phyloP scores from a whole-genome alignment of 192 early-diverging fungal species.

The Coemansia sp. region DNA sequence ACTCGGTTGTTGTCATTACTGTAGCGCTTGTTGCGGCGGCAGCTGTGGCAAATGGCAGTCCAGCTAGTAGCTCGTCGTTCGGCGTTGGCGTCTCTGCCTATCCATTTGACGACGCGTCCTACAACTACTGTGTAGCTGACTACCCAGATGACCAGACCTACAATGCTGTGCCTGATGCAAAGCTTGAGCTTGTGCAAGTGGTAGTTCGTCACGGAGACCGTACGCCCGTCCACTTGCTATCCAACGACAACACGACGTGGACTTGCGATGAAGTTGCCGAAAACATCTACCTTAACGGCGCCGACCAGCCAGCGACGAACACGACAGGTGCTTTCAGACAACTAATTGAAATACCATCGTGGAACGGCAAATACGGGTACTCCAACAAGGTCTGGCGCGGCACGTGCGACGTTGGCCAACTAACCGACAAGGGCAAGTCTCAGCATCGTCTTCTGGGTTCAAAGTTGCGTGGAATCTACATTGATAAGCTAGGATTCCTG shows the following conservation, averaged over 20 bases:
- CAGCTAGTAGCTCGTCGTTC: constrained; percentile 11
- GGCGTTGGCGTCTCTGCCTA: constrained; percentile 7
- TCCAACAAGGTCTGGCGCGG: constrained; percentile 40
- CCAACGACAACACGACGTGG: constrained; percentile 45
- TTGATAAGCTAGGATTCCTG: constrained; percentile 53
- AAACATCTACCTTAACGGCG: constrained; percentile 35
- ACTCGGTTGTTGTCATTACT: constrained; percentile 2
- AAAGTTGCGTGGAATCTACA: constrained; percentile 51
- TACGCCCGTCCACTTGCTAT: constrained; percentile 34
- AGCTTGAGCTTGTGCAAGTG: constrained; percentile 57
- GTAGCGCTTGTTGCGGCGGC: constrained; percentile 14
- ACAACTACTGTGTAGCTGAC: constrained; percentile 44
- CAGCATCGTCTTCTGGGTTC: constrained; percentile 54
- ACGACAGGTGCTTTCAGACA: constrained; percentile 42
- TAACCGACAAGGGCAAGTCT: constrained; percentile 60
- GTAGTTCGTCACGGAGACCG: constrained; percentile 63
- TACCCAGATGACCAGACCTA: constrained; percentile 34
- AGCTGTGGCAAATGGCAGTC: constrained; percentile 4
- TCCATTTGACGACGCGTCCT: constrained; percentile 21
- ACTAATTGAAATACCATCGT: constrained; percentile 39
- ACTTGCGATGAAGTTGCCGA: constrained; percentile 34
- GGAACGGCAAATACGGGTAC: constrained; percentile 44
- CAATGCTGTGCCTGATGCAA: constrained; percentile 30
- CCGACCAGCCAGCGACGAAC: constrained; percentile 27
- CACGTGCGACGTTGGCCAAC: constrained; percentile 58